Percentiles rank a stretch among this genome's conserved stretches.
These are phyloP conservation scores for Pseudogymnoascus sp. DNA, from an alignment of 2,329 filamentous ascomycete species.

Conservation along the genomic window DNA sequence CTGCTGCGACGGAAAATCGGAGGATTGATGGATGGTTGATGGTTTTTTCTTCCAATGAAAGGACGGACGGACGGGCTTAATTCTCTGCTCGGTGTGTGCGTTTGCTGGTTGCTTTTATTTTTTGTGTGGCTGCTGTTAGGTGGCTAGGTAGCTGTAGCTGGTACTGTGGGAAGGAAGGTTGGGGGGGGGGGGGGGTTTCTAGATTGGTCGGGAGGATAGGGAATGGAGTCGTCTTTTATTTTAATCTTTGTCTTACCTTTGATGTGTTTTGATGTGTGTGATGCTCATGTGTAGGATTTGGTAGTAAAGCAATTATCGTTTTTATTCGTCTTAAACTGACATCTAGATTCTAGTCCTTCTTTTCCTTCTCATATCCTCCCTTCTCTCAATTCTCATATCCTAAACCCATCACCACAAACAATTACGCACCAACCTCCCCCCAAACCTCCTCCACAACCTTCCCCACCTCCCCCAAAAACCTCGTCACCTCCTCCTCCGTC, in stretches of 20 bases:
- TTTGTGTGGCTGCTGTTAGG: not conserved
- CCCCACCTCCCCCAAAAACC: constrained; percentile 63
- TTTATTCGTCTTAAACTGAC: not conserved
- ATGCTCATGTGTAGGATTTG: not conserved
- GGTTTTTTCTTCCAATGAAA: not conserved
- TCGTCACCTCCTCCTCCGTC: constrained; percentile 75
- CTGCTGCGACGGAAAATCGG: not conserved
- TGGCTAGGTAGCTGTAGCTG: not conserved
- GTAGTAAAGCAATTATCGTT: not conserved
- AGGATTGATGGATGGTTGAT: not conserved
- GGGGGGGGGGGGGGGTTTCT: not conserved
- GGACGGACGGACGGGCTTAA: not conserved
- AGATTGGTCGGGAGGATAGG: not conserved
- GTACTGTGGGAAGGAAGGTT: not conserved
- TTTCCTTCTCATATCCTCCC: not conserved
- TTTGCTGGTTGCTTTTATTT: not conserved
- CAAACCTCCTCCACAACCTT: constrained; percentile 22
- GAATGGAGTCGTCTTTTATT: not conserved
- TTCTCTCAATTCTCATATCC: not conserved
- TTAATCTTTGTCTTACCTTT: not conserved
- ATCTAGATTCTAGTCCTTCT: not conserved
- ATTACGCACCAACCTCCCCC: not conserved
- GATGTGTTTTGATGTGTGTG: not conserved
- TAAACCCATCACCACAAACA: not conserved
- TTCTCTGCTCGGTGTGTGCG: not conserved